phyloP scores from a whole-genome alignment of 2,329 filamentous ascomycete genomes.

The Nigrograna mackinnonii region DNA sequence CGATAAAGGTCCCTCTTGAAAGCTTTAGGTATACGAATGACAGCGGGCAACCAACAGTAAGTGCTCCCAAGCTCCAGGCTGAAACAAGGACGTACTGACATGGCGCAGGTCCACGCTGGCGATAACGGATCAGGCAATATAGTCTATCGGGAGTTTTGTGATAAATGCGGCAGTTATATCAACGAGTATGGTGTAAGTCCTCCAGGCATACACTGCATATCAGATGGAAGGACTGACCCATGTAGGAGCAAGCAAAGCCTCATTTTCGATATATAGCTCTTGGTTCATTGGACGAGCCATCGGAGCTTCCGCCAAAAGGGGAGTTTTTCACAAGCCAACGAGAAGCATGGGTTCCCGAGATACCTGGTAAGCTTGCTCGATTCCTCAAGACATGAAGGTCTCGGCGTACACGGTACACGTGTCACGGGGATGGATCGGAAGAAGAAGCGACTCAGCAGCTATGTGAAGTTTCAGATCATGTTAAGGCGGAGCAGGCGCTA shows the following conservation, averaged over 20 bases:
- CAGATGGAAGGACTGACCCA: no score
- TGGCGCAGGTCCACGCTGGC: constrained; percentile 45
- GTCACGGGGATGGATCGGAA: no score
- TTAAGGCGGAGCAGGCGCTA: no score
- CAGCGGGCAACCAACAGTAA: constrained; percentile 15
- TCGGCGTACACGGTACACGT: no score
- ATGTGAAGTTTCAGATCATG: no score
- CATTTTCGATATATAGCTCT: constrained; percentile 24
- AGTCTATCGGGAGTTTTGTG: constrained; percentile 58
- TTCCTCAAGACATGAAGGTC: not conserved
- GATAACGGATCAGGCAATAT: constrained; percentile 55
- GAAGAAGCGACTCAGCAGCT: no score
- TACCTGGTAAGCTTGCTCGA: constrained; percentile 19
- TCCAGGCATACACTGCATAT: not conserved
- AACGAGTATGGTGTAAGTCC: constrained; percentile 52
- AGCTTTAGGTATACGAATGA: constrained; percentile 43
- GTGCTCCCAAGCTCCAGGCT: constrained; percentile 1
- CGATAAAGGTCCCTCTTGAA: constrained; percentile 53
- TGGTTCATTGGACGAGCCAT: constrained; percentile 26
- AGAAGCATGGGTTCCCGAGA: constrained; percentile 23
- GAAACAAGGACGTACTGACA: no score
- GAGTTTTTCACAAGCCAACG: constrained; percentile 71
- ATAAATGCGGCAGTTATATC: constrained; percentile 54
- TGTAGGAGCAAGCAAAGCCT: constrained; percentile 23
- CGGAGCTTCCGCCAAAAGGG: constrained; percentile 51